Conservation (phyloP, 352 stramenopile genomes). For the Globisporangium yorkense region DNA sequence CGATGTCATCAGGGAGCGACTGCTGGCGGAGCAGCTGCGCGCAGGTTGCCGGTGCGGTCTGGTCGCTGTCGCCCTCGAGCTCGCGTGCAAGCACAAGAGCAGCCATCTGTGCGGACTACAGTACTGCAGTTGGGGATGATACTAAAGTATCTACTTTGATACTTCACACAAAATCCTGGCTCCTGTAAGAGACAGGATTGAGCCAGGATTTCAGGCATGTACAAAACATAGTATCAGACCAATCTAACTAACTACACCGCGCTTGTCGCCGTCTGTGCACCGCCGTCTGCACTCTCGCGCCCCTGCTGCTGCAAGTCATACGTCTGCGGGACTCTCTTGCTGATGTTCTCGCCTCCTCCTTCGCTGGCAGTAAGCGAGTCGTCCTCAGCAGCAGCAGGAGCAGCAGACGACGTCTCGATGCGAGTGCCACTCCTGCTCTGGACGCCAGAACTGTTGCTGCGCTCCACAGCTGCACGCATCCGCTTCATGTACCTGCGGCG, state of each 20-base stretch:
- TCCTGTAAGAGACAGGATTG: too few relatives aligned
- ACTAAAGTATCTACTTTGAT: too few relatives aligned
- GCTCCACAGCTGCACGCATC: slow-evolving; percentile 20
- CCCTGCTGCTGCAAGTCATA: background rate
- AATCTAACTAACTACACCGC: too few relatives aligned
- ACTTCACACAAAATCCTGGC: too few relatives aligned
- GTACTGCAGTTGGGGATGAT: too few relatives aligned
- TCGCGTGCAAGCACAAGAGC: too few relatives aligned
- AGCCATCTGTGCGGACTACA: too few relatives aligned
- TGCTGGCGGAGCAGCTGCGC: background rate
- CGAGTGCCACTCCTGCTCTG: too few relatives aligned
- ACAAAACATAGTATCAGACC: too few relatives aligned
- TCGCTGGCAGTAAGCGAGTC: background rate
- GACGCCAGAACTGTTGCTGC: background rate
- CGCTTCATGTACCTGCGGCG: slow-evolving; percentile 51
- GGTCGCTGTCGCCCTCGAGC: too few relatives aligned
- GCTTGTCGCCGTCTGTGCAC: too few relatives aligned
- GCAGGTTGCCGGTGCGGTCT: background rate
- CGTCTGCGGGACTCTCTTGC: background rate
- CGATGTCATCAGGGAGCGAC: background rate
- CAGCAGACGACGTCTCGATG: background rate
- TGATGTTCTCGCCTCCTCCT: background rate
- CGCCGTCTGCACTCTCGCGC: background rate
- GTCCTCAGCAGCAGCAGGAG: background rate
- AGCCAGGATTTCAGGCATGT: too few relatives aligned